A percentile compares a stretch with the other conserved stretches of the same genome.
phyloP scores from a whole-genome alignment of 2,329 filamentous ascomycete species.

The Iodosphaeria phyllophila region DNA sequence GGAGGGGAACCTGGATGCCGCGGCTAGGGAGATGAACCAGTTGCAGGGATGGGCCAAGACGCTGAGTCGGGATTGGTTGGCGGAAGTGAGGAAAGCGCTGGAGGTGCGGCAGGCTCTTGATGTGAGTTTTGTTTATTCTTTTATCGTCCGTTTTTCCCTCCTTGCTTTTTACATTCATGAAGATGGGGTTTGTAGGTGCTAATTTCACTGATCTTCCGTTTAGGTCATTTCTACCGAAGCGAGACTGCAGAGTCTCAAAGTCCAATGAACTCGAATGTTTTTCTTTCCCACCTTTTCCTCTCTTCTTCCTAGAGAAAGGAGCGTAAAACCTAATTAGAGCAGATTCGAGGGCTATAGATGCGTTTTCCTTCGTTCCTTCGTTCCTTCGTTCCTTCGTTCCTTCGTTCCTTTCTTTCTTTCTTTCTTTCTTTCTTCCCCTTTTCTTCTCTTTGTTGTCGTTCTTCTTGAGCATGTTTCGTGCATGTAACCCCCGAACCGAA shows the following conservation, averaged over 20 bases:
- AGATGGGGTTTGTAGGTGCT: conserved; percentile 5
- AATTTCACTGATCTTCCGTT: conserved; percentile 6
- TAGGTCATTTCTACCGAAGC: conserved; percentile 87
- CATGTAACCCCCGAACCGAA: too few species aligned
- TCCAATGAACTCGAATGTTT: too few species aligned
- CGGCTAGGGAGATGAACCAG: conserved; percentile 87
- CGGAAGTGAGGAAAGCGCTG: conserved; percentile 75
- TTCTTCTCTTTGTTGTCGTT: too few species aligned
- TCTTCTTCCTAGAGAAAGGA: too few species aligned
- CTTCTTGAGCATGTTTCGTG: too few species aligned
- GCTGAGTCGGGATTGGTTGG: conserved; percentile 82
- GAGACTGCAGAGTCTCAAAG: conserved; percentile 67
- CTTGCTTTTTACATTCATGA: not conserved
- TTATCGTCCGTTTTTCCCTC: conserved; percentile 1
- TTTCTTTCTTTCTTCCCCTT: too few species aligned
- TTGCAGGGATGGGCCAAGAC: conserved; percentile 91
- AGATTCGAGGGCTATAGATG: too few species aligned
- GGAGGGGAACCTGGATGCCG: conserved; percentile 80
- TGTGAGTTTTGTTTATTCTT: conserved; percentile 34
- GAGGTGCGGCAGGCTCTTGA: conserved; percentile 95
- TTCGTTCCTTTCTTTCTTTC: too few species aligned
- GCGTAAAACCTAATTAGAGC: too few species aligned
- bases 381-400: too few species aligned
- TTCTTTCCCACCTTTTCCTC: too few species aligned
- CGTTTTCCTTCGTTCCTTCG: too few species aligned